Conservation (phyloP, 1,139 yeast genomes). For the Saccharomyces pastorianus region DNA sequence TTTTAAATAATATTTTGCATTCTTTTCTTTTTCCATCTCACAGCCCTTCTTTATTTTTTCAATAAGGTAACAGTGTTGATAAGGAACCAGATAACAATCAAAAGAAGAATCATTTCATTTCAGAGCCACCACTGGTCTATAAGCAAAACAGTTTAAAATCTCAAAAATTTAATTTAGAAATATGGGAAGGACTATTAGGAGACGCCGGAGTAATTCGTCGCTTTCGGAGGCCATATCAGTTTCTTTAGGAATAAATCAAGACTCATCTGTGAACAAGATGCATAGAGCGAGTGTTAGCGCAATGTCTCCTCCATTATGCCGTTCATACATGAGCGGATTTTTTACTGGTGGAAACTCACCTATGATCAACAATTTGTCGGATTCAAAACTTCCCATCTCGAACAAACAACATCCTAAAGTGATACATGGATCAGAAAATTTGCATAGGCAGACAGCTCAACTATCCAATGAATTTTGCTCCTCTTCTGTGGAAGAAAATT, state of each 20-base stretch:
- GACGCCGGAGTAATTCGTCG: constrained; percentile 7
- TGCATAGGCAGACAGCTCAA: constrained; percentile 34
- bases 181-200: not conserved
- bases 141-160: not conserved
- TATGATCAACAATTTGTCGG: constrained; percentile 4
- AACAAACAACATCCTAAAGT: constrained; percentile 14
- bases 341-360: constrained; percentile 10
- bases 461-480: constrained; percentile 29
- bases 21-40: not conserved
- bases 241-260: constrained; percentile 25
- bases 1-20: not conserved
- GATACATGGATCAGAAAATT: constrained; percentile 24
- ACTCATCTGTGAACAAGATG: not conserved
- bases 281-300: not conserved
- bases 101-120: not conserved
- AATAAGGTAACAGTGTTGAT: not conserved
- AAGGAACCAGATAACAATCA: not conserved
- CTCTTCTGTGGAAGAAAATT: constrained; percentile 13
- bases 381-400: constrained; percentile 6
- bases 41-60: not conserved
- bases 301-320: constrained; percentile 18
- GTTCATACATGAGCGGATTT: constrained; percentile 33
- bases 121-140: not conserved
- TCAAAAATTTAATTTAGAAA: not conserved
- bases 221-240: constrained; percentile 26